These are phyloP conservation scores for Arthrobotrys entomopaga DNA, from an alignment of 2,329 filamentous ascomycete species.

Conservation along the genomic window DNA sequence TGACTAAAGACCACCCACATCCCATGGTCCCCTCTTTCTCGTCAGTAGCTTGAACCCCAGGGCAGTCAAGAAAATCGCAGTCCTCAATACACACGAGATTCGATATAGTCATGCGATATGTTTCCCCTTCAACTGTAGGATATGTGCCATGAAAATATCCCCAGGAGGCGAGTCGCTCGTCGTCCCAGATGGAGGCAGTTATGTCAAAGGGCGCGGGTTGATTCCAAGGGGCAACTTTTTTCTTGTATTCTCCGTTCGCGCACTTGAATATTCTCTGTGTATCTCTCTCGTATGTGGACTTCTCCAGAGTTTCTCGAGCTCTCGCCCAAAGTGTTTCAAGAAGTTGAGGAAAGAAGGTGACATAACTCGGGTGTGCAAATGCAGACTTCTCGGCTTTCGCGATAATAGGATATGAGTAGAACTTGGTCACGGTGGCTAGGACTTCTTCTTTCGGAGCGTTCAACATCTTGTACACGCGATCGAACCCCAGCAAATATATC, in stretches of 20 bases:
- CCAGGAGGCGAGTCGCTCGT: constrained; percentile 33
- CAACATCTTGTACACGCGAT: constrained; percentile 17
- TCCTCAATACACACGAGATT: constrained; percentile 21
- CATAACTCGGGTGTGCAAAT: not conserved
- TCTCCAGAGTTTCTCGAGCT: not conserved
- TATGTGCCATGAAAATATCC: constrained; percentile 18
- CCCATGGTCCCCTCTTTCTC: constrained; percentile 6
- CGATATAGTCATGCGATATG: constrained; percentile 13
- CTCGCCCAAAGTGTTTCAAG: constrained; percentile 16
- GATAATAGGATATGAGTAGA: not conserved
- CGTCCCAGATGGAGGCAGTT: constrained; percentile 27
- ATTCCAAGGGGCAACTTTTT: constrained; percentile 27
- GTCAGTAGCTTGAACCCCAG: not conserved
- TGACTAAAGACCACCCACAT: constrained; percentile 15
- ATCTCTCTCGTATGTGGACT: not conserved
- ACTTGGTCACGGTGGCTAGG: not conserved
- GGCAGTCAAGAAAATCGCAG: constrained; percentile 16
- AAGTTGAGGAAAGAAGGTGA: constrained; percentile 11
- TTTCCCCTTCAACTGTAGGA: constrained; percentile 6
- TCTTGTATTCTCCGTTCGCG: constrained; percentile 6
- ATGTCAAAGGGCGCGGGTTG: constrained; percentile 32
- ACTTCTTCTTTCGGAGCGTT: constrained; percentile 1
- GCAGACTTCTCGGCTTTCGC: not conserved
- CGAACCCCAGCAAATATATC: constrained; percentile 26
- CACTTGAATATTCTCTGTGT: constrained; percentile 19